A percentile compares a stretch with the other conserved stretches of the same genome.
Evolutionary conservation across 345 rosid species (phyloP).

Genomic region (Populus nigra): DNA sequence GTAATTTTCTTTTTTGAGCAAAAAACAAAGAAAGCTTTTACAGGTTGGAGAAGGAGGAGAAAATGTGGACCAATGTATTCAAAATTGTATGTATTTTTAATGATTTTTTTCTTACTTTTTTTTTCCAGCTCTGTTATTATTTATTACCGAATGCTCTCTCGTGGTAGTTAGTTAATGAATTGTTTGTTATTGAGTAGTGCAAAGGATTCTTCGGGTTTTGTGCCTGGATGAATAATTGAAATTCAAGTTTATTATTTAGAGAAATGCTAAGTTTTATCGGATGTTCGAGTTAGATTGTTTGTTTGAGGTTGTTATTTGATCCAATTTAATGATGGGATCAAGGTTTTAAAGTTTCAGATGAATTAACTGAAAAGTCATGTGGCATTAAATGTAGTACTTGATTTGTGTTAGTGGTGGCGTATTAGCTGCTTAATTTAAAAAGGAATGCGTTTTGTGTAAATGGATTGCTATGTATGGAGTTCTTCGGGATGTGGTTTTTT

Average conservation of each 20-base stretch:
- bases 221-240: neutral
- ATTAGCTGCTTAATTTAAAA: neutral
- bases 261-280: neutral
- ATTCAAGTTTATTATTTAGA: neutral
- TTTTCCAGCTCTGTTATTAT: neutral
- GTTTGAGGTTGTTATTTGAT: neutral
- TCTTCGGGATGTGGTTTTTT: neutral
- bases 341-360: neutral
- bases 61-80: slow-evolving; percentile 94
- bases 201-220: neutral
- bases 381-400: neutral
- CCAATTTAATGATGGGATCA: neutral
- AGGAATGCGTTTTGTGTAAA: neutral
- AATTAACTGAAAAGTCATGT: neutral
- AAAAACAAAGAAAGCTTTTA: neutral
- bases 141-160: neutral
- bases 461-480: neutral
- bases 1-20: neutral
- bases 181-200: neutral
- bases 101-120: neutral
- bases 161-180: neutral
- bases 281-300: neutral
- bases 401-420: neutral
- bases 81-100: slow-evolving; percentile 52
- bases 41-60: slow-evolving; percentile 10